Percentiles rank a stretch among this genome's conserved stretches.
Evolutionary conservation across 768 basidiomycete genomes (phyloP).

Genomic region (Lyophyllum decastes): DNA sequence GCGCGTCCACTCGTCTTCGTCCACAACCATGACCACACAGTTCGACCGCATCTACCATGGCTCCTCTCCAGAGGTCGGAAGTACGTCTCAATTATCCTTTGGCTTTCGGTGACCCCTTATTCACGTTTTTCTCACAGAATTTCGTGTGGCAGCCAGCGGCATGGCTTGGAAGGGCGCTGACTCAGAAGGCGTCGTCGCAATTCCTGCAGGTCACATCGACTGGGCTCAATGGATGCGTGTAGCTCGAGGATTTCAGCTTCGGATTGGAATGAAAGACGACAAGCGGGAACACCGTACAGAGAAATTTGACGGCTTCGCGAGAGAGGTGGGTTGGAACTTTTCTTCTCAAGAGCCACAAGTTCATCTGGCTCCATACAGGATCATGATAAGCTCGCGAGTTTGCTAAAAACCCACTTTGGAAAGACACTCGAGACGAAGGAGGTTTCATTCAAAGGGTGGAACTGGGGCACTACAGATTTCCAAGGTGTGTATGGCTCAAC

Average conservation of each 20-base stretch:
- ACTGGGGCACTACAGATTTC: slow-evolving; percentile 96
- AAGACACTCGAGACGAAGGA: slow-evolving; percentile 86
- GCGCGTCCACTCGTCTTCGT: slow-evolving; percentile 33
- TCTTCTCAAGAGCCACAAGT: neutral
- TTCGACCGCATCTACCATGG: slow-evolving; percentile 87
- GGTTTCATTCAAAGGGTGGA: slow-evolving; percentile 92
- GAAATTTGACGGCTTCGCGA: slow-evolving; percentile 91
- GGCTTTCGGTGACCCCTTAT: slow-evolving; percentile 1
- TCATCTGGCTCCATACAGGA: slow-evolving; percentile 54
- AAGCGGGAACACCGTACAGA: slow-evolving; percentile 70
- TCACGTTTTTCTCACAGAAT: slow-evolving; percentile 47
- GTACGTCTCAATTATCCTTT: slow-evolving; percentile 50
- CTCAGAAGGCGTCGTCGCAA: slow-evolving; percentile 58
- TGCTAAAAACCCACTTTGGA: slow-evolving; percentile 87
- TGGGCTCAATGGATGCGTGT: slow-evolving; percentile 92
- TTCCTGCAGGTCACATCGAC: slow-evolving; percentile 75
- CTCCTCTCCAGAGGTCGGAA: slow-evolving; percentile 71
- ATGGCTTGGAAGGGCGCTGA: slow-evolving; percentile 94
- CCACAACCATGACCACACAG: slow-evolving; percentile 64
- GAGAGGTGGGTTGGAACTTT: slow-evolving; percentile 64
- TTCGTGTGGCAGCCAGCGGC: slow-evolving; percentile 87
- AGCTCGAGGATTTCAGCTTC: slow-evolving; percentile 88
- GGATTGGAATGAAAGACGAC: slow-evolving; percentile 58
- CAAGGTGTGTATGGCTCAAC: slow-evolving; percentile 58
- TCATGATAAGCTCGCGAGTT: slow-evolving; percentile 77